Conservation (phyloP, 2,329 filamentous ascomycete species). For the Aspergillus unguis region DNA sequence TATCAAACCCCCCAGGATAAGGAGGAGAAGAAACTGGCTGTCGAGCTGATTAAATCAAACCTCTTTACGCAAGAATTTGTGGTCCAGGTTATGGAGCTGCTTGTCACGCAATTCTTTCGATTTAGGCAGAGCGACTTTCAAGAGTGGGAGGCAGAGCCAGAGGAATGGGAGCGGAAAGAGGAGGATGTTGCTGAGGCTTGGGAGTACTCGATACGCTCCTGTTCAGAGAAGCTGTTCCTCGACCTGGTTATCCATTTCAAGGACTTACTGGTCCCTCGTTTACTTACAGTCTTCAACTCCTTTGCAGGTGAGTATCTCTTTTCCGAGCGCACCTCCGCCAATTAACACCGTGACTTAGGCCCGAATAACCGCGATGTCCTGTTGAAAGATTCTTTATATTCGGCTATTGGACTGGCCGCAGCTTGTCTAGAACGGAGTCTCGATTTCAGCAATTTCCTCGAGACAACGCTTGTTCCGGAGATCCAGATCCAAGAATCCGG, state of each 20-base stretch:
- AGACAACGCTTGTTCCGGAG: slow-evolving; percentile 71
- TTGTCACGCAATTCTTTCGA: slow-evolving; percentile 84
- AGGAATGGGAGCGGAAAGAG: slow-evolving; percentile 92
- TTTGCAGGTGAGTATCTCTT: slow-evolving; percentile 59
- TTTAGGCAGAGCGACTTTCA: slow-evolving; percentile 81
- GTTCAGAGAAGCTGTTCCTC: slow-evolving; percentile 88
- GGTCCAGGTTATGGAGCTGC: slow-evolving; percentile 73
- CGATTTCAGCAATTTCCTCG: slow-evolving; percentile 79
- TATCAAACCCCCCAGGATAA: slow-evolving; percentile 73
- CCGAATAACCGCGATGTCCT: slow-evolving; percentile 66
- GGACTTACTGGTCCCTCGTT: slow-evolving; percentile 69
- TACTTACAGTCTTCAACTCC: slow-evolving; percentile 77
- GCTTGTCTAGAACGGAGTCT: slow-evolving; percentile 69
- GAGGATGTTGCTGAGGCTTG: slow-evolving; percentile 80
- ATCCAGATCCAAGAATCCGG: slow-evolving; percentile 64
- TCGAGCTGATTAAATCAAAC: slow-evolving; percentile 65
- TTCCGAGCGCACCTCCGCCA: background rate
- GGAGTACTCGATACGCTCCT: slow-evolving; percentile 89
- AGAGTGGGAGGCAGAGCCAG: slow-evolving; percentile 89
- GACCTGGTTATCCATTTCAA: slow-evolving; percentile 90
- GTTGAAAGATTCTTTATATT: slow-evolving; percentile 91
- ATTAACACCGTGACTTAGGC: slow-evolving; percentile 35
- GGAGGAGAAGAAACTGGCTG: slow-evolving; percentile 69
- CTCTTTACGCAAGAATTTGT: slow-evolving; percentile 76
- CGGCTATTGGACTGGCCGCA: slow-evolving; percentile 82